Evolutionary conservation across 1,139 yeast species (phyloP).

Genomic region (Kodamaea ohmeri): DNA sequence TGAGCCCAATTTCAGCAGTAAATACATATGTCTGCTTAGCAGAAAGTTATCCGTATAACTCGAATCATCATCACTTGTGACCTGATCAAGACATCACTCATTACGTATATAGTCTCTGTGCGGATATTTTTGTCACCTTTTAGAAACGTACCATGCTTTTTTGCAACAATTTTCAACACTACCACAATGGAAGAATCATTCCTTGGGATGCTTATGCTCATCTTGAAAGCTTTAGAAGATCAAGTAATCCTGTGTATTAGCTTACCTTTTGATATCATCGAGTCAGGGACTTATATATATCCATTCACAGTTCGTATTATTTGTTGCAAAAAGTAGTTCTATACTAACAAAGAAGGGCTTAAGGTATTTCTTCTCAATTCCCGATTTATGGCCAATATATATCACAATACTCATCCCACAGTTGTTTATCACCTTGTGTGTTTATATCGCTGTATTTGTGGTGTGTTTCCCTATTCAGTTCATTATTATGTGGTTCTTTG

Average conservation of each 20-base stretch:
- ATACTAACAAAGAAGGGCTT: constrained; percentile 35
- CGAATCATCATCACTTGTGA: too few species aligned
- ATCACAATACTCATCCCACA: constrained; percentile 47
- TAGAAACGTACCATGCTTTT: too few species aligned
- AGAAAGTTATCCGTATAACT: too few species aligned
- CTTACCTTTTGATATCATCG: constrained; percentile 18
- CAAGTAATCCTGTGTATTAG: constrained; percentile 1
- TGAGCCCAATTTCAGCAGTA: not conserved
- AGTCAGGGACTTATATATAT: constrained; percentile 26
- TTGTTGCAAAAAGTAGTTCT: not conserved
- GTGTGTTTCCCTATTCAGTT: constrained; percentile 50
- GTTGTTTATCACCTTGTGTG: constrained; percentile 38
- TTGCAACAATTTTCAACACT: constrained; percentile 8
- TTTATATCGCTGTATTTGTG: constrained; percentile 39
- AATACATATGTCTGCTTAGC: too few species aligned
- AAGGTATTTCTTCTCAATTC: constrained; percentile 41
- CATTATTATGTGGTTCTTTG: constrained; percentile 42
- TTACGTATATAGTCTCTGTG: too few species aligned
- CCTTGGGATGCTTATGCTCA: not conserved
- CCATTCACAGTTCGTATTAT: constrained; percentile 26
- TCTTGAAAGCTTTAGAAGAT: not conserved
- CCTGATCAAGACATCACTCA: too few species aligned
- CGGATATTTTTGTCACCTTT: too few species aligned
- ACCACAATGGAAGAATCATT: constrained; percentile 3
- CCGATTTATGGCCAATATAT: constrained; percentile 53